Conservation (phyloP, 331 rosid species). For the Pyracantha coccinea region DNA sequence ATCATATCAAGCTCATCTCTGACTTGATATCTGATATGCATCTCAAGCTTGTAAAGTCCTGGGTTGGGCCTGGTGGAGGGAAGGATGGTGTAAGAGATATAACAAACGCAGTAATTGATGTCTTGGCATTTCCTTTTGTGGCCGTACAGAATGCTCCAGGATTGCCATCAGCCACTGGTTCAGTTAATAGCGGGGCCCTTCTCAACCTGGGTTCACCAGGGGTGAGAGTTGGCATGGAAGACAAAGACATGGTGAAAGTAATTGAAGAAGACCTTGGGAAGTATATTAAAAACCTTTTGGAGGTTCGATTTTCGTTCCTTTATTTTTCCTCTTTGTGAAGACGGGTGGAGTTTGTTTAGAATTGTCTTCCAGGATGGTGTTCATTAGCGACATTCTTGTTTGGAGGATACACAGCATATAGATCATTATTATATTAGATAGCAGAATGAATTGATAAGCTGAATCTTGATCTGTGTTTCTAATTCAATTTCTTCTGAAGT, state of each 20-base stretch:
- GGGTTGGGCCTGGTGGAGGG: constrained; percentile 96
- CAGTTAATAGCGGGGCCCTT: constrained; percentile 81
- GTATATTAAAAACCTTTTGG: constrained; percentile 66
- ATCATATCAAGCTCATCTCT: constrained; percentile 60
- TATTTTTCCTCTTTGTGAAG: not conserved
- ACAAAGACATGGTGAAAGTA: constrained; percentile 67
- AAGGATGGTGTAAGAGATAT: constrained; percentile 63
- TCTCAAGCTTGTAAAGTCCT: constrained; percentile 66
- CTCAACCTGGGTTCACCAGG: constrained; percentile 86
- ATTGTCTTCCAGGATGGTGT: not conserved
- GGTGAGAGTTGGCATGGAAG: constrained; percentile 75
- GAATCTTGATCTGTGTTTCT: constrained; percentile 8
- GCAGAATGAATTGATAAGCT: not conserved
- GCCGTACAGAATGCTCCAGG: constrained; percentile 85
- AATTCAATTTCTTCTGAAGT: constrained; percentile 18
- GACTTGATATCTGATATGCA: constrained; percentile 66
- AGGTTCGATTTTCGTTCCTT: constrained; percentile 46
- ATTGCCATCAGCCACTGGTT: constrained; percentile 74
- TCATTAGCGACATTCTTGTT: not conserved
- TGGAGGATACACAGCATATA: not conserved
- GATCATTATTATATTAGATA: not conserved
- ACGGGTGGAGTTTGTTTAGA: not conserved
- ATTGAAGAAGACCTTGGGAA: constrained; percentile 86
- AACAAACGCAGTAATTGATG: constrained; percentile 59
- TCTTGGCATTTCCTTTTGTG: constrained; percentile 95